Conservation (phyloP, 2,329 filamentous ascomycete genomes). For the Rutstroemia sp. region DNA sequence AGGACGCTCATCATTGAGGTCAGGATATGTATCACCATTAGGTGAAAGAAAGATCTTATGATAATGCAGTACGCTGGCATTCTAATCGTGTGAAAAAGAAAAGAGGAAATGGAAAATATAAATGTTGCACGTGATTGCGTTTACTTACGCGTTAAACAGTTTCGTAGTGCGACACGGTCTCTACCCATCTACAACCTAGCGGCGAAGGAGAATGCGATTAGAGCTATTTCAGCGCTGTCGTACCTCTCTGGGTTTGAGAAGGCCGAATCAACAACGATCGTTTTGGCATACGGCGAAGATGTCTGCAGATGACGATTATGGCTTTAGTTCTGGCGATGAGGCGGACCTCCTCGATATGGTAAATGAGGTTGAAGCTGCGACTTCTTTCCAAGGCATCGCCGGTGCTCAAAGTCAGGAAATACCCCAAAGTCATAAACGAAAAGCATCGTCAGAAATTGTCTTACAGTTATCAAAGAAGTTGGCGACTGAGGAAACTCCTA, state of each 20-base stretch:
- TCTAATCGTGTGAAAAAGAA: too few species aligned
- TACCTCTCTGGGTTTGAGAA: too few species aligned
- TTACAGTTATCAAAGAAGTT: slow-evolving; percentile 5
- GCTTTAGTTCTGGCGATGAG: slow-evolving; percentile 16
- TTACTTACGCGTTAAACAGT: too few species aligned
- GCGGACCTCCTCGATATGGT: slow-evolving; percentile 12
- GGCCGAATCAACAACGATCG: not conserved
- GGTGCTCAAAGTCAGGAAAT: too few species aligned
- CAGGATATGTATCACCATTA: too few species aligned
- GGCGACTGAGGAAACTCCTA: not conserved
- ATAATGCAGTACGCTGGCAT: too few species aligned
- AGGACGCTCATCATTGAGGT: too few species aligned
- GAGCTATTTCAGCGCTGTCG: not conserved
- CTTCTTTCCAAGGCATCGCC: not conserved
- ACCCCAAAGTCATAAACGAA: slow-evolving; percentile 6
- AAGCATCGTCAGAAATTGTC: slow-evolving; percentile 1
- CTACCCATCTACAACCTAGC: too few species aligned
- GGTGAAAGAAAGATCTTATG: too few species aligned
- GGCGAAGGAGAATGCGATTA: not conserved
- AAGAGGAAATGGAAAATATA: too few species aligned
- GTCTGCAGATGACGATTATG: slow-evolving; percentile 12
- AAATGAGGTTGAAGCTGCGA: not conserved
- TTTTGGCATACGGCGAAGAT: not conserved
- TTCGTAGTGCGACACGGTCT: too few species aligned
- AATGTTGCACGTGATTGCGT: too few species aligned